A percentile compares a stretch with the other conserved stretches of the same genome.
These are phyloP conservation scores for Cordyceps pruinosa DNA, from an alignment of 2,329 filamentous ascomycete species.

Conservation along the genomic window DNA sequence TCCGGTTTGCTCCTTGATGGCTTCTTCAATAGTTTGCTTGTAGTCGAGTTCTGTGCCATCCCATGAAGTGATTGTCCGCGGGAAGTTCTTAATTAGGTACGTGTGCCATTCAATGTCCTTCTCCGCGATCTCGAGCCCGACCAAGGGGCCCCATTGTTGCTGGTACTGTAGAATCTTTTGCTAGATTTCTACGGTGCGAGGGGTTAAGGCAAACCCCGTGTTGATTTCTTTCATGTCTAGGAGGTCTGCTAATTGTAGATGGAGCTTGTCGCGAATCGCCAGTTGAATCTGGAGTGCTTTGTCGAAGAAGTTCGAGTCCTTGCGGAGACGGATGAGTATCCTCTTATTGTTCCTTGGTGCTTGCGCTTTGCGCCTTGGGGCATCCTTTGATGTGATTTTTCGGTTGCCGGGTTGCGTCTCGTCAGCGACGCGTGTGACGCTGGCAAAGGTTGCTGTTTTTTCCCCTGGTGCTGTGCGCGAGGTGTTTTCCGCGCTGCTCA, in stretches of 20 bases:
- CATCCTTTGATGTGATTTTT: too few species aligned
- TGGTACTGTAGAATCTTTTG: background rate
- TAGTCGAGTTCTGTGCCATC: constrained; percentile 1
- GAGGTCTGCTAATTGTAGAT: too few species aligned
- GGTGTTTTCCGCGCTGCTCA: background rate
- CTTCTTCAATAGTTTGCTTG: background rate
- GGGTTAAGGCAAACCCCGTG: too few species aligned
- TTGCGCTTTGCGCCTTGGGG: too few species aligned
- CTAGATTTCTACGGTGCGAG: background rate
- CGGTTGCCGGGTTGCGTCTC: too few species aligned
- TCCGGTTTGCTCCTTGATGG: background rate
- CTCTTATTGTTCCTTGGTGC: too few species aligned
- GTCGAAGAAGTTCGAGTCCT: too few species aligned
- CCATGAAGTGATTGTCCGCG: background rate
- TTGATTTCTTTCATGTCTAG: too few species aligned
- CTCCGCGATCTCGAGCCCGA: background rate
- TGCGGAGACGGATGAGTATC: too few species aligned
- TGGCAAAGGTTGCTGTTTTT: background rate
- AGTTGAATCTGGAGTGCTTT: too few species aligned
- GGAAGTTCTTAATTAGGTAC: constrained; percentile 2
- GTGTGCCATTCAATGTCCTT: constrained; percentile 5
- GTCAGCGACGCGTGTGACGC: too few species aligned
- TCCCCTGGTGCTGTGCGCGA: background rate
- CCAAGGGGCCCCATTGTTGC: background rate
- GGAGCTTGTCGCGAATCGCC: too few species aligned